Evolutionary conservation across 1,284 basidiomycete genomes (phyloP), one percentile per base, ranked within the genome.

Genomic region (Rhodotorula sp.): DNA sequence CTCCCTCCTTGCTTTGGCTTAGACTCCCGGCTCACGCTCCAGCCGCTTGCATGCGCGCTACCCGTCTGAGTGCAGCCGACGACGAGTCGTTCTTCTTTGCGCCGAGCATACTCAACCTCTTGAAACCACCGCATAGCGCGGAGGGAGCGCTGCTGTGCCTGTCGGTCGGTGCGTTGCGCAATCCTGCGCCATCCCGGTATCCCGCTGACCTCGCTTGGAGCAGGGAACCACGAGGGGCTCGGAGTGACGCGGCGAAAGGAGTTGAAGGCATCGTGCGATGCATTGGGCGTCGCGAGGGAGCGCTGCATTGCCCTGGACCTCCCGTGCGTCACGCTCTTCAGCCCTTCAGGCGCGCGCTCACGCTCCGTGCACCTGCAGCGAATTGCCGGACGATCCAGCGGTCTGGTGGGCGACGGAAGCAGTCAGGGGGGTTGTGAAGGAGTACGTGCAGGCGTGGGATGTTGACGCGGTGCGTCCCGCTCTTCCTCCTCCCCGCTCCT

Each of bases 11-110:
- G 29, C 50, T 50, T 51, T 22, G 19, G 27, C n/a, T 27, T 12
- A 22, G 36, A 29, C 34, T 1, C 9, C 9, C 50, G 50, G 36
- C 50, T 53, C 27, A 62, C 61, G 19, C 34, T 44, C 51, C 56
- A 21, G 22, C 57, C 12, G 10, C 36, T 39, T 32, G 36, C 36
- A 25, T 9, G 12, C 7, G 29, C 21, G n/a, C 37, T 41, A 3
- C 29, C 48, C 22, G 29, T 36, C 34, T 27, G 50, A 21, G 8
- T 34, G 12, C 72, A 79, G 78, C 78, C 36, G 94, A 96, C 80
- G 94, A 96, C 80, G 94, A 96, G 83, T 88, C 88, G 79, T 88
- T 95, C 85, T 97, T 97, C 84, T 97, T 97, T 79, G 89, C 88
- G 0, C 93, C 94, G 0, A 90, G 90, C 0, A 79, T 96, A 21